phyloP scores from a whole-genome alignment of 2,329 filamentous ascomycete genomes.

The Neurospora sp. region DNA sequence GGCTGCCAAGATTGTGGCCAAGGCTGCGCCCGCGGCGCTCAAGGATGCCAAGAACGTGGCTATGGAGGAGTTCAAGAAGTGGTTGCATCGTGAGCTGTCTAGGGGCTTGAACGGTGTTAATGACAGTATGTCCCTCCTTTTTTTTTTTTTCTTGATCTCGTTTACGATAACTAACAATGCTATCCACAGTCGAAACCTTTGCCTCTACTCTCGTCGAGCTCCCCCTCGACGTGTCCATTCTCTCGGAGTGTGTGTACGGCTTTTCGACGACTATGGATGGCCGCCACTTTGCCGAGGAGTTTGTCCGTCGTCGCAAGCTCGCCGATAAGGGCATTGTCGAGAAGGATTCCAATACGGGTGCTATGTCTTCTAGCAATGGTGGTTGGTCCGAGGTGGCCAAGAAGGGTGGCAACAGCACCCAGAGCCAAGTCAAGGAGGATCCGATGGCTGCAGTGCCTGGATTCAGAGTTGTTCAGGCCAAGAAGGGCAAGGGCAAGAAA shows the following conservation, averaged over 20 bases:
- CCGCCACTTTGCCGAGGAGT: constrained; percentile 88
- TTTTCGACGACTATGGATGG: constrained; percentile 85
- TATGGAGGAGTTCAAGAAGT: constrained; percentile 88
- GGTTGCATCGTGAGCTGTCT: constrained; percentile 70
- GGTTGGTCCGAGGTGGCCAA: constrained; percentile 98
- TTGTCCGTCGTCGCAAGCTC: constrained; percentile 82
- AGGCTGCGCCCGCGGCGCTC: constrained; percentile 35
- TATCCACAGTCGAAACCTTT: constrained; percentile 62
- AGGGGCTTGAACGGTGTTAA: constrained; percentile 47
- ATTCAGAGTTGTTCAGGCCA: constrained; percentile 86
- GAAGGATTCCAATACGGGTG: constrained; percentile 49
- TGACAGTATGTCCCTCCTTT: constrained; percentile 7
- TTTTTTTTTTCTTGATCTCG: not conserved
- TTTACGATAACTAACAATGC: not conserved
- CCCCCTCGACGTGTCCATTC: constrained; percentile 68
- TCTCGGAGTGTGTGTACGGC: constrained; percentile 83
- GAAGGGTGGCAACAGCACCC: constrained; percentile 55
- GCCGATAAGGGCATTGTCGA: constrained; percentile 80
- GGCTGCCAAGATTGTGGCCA: constrained; percentile 39
- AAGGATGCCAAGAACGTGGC: constrained; percentile 41
- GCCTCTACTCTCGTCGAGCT: constrained; percentile 66
- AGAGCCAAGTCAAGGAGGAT: constrained; percentile 26
- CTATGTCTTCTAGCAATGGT: constrained; percentile 41
- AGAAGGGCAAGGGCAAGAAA: constrained; percentile 82
- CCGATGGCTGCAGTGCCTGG: constrained; percentile 28